Evolutionary conservation across 176 grass and related monocot genomes (phyloP).

Genomic region (Phoenix dactylifera): DNA sequence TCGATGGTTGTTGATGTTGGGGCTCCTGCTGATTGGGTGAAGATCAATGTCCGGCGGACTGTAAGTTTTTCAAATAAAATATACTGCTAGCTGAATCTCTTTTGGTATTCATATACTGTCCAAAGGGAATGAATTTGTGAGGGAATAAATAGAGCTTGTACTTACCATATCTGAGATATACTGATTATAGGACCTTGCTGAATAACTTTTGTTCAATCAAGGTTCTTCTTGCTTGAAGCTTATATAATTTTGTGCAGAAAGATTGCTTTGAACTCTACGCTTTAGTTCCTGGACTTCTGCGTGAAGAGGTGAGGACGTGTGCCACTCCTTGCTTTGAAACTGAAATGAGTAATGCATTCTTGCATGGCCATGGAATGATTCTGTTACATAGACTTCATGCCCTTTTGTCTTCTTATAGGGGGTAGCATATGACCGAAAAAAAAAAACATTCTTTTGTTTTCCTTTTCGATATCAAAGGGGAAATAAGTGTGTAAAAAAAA

Average conservation of each 20-base stretch:
- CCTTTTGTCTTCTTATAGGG: too few relatives aligned
- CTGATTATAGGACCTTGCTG: background rate
- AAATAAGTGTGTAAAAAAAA: too few relatives aligned
- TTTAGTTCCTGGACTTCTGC: slow-evolving; percentile 92
- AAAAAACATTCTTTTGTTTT: too few relatives aligned
- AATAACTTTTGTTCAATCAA: slow-evolving; percentile 11
- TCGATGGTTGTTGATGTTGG: slow-evolving; percentile 91
- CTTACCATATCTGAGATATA: background rate
- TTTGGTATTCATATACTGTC: too few relatives aligned
- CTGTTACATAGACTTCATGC: too few relatives aligned
- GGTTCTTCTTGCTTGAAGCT: slow-evolving; percentile 3
- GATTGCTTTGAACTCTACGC: slow-evolving; percentile 98
- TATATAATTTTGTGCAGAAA: slow-evolving; percentile 53
- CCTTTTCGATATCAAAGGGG: too few relatives aligned
- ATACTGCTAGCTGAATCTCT: background rate
- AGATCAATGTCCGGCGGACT: slow-evolving; percentile 87
- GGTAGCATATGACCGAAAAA: too few relatives aligned
- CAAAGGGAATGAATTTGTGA: too few relatives aligned
- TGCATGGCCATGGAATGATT: background rate
- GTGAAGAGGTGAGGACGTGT: slow-evolving; percentile 59
- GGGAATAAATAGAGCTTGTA: background rate
- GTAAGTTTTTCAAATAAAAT: slow-evolving; percentile 45
- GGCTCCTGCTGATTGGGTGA: slow-evolving; percentile 93
- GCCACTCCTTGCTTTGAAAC: background rate
- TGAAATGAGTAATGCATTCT: background rate